A percentile compares a stretch with the other conserved stretches of the same genome.
Evolutionary conservation across 2,329 filamentous ascomycete species (phyloP).

Genomic region (Dactylellina parvicollis): DNA sequence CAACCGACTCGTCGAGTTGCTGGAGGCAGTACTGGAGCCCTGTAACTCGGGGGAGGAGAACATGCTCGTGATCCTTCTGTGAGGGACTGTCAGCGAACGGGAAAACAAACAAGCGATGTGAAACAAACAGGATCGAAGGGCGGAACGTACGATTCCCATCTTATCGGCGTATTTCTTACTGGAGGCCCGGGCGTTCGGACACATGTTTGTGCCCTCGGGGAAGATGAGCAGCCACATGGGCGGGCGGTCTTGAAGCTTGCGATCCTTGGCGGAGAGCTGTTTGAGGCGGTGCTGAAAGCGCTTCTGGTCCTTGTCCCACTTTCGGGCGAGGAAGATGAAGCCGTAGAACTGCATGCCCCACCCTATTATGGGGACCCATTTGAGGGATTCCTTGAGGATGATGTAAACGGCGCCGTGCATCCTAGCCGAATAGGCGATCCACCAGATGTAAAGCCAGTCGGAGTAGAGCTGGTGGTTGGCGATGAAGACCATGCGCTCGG

Average conservation of each 20-base stretch:
- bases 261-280: conserved; percentile 71
- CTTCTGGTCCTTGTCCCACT: conserved; percentile 81
- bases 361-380: conserved; percentile 80
- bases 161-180: conserved; percentile 82
- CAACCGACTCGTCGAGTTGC: conserved; percentile 74
- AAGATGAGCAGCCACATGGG: conserved; percentile 93
- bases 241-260: conserved; percentile 66
- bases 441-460: conserved; percentile 93
- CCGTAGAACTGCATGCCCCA: conserved; percentile 82
- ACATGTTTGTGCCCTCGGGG: conserved; percentile 86
- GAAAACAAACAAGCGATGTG: not conserved
- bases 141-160: conserved; percentile 68
- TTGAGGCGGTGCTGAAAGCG: conserved; percentile 78
- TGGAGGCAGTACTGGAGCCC: conserved; percentile 82
- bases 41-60: conserved; percentile 81
- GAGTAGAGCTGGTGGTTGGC: conserved; percentile 93
- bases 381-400: conserved; percentile 86
- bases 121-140: no score
- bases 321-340: conserved; percentile 91
- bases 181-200: conserved; percentile 73
- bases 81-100: not conserved
- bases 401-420: conserved; percentile 91
- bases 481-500: conserved; percentile 81
- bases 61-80: conserved; percentile 73
- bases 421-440: conserved; percentile 84